Evolutionary conservation across 352 stramenopile genomes (phyloP), one percentile per base, ranked within the genome.

Genomic region (Pythium insidiosum): DNA sequence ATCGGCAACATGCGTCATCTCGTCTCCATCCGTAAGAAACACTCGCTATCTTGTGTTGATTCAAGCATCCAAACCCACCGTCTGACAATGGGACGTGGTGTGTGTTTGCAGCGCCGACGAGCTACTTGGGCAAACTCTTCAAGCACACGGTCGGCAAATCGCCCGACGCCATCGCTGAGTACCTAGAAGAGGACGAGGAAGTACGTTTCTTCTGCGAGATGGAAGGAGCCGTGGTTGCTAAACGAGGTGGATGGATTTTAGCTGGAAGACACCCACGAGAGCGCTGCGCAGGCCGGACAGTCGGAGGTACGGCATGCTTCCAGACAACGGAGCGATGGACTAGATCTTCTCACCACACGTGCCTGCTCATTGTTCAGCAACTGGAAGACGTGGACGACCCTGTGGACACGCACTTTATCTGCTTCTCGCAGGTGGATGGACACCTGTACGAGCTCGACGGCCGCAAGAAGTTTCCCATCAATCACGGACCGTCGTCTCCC

Each of bases 401-500:
- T 6, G 83, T 98, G 54, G 80, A 96, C 52, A 98, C 93, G n/a
- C 95, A 99, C 64, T 99, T 98, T 44, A 73, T 98, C 23, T 96
- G 88, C 55, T 96, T 98, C 58, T 95, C 91, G 60, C 88, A 82
- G 41, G 82, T 97, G 9, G 84, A 97, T 46, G 87, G 83, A 9
- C 61, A 83, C 43, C 52, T 99, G 46, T 98, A 98, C 60, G 94
- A 98, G 60, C 75, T 99, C 31, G 95, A 99, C 63, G 95, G 95
- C 19, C 79, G 94, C 11, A 98, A 98, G 65, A 77, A 90, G 41
- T 91, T 75, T 25, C 91, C 95, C 1, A 93, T 98, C 47, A 94
- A 95, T 54, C 94, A 98, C 53, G 94, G 93, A 30, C 54, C 69
- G 2, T 96, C 88, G 7, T 95, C 71, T 16, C 61, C 73, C 22